These are phyloP conservation scores for Pachyrhizus erosus DNA, from an alignment of 306 rosid genomes.

Conservation along the genomic window DNA sequence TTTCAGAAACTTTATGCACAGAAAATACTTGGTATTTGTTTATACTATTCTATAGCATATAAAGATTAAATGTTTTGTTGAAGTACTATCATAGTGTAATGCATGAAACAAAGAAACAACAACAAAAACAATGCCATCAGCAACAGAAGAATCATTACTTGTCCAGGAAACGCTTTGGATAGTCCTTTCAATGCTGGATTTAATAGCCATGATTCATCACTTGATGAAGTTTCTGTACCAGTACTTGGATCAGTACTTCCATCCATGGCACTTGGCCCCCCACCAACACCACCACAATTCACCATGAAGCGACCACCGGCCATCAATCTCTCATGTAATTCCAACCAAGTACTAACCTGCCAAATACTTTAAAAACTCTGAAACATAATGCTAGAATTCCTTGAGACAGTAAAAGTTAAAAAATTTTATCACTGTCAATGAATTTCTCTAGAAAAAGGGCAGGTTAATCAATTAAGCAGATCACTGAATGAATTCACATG, in stretches of 20 bases:
- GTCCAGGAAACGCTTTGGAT: conserved; percentile 78
- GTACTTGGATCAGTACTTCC: conserved; percentile 31
- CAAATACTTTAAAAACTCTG: conserved; percentile 13
- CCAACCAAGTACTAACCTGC: conserved; percentile 80
- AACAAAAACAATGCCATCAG: conserved; percentile 24
- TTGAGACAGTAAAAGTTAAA: background rate
- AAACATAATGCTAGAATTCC: conserved; percentile 19
- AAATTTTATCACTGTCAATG: background rate
- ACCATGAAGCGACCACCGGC: conserved; percentile 86
- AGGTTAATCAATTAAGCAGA: background rate
- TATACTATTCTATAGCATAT: background rate
- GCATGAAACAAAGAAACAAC: conserved; percentile 28
- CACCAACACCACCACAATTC: conserved; percentile 84
- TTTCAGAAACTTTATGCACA: background rate
- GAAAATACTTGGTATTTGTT: background rate
- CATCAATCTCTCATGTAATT: conserved; percentile 66
- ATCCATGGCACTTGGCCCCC: conserved; percentile 45
- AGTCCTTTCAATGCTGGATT: conserved; percentile 70
- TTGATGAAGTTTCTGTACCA: conserved; percentile 45
- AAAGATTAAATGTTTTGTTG: background rate
- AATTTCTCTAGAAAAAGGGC: conserved; percentile 1
- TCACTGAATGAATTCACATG: background rate
- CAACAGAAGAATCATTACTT: conserved; percentile 62
- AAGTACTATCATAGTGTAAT: background rate
- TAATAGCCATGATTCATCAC: conserved; percentile 57